Evolutionary conservation across 495 filamentous ascomycete species (phyloP).

Genomic region (Chaetomium tenue): DNA sequence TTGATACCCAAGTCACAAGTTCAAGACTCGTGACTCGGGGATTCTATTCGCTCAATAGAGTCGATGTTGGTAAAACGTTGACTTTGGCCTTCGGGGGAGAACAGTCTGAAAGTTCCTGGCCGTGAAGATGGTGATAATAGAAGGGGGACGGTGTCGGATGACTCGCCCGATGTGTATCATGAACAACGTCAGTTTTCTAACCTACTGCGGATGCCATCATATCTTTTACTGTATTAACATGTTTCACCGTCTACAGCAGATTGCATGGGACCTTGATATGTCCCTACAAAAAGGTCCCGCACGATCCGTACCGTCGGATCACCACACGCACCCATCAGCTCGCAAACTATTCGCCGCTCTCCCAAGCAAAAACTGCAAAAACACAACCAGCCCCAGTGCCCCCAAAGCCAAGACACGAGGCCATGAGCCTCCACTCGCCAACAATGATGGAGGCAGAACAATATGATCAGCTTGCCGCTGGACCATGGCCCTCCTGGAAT

Average conservation of each 20-base stretch:
- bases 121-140: background rate
- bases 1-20: too few relatives aligned
- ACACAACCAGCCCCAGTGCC: background rate
- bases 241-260: background rate
- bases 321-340: background rate
- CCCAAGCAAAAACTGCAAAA: background rate
- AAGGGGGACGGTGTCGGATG: background rate
- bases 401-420: background rate
- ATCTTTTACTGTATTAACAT: background rate
- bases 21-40: background rate
- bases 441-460: background rate
- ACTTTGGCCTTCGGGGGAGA: background rate
- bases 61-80: too few relatives aligned
- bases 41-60: too few relatives aligned
- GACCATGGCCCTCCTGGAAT: background rate
- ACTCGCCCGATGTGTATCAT: background rate
- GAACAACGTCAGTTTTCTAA: background rate
- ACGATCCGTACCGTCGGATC: background rate
- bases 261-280: conserved; percentile 2
- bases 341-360: background rate
- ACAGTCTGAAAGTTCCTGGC: background rate
- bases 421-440: background rate
- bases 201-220: background rate
- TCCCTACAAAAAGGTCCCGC: conserved; percentile 5
- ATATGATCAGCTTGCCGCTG: background rate